Evolutionary conservation across 2,329 filamentous ascomycete genomes (phyloP), one percentile per base, ranked within the genome.

Genomic region (Acarospora socialis): DNA sequence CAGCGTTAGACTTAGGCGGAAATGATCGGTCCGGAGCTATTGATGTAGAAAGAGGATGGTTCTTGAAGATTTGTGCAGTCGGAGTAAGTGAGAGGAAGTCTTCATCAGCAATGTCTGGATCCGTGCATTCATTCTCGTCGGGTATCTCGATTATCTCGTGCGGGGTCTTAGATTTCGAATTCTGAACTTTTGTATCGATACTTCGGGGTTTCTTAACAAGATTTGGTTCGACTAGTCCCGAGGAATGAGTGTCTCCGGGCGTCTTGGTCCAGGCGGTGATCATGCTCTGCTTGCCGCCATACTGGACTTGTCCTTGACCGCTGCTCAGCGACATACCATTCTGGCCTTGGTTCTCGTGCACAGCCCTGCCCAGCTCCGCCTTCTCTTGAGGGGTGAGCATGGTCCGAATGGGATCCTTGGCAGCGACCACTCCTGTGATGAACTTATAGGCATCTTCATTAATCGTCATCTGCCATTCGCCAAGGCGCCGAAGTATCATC

Each of bases 361-460:
- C 51, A 12, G 71, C 68, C 32, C 67, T 57, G 32, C 71, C 64
- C 30, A 95, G 63, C 55, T 93, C 81, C 7, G 86, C 87, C 43
- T 86, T 83, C 50, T 95, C 84, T 35, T 79, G 75, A 21, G 72
- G 70, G 8, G 70, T 81, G 43, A 95, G 59, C 45, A 92, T 93
- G 2, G 86, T 92, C 46, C 30, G 28, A 12, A 13, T 32, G 71
- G 77, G 42, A 77, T 69, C 13, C 65, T 57, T 39, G 69, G 53
- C 67, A 49, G 63, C 57, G 50, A 71, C 65, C 32, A 63, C 56
- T 21, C 66, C 59, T 36, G 66, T 65, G 38, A 70, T 72, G 34
- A 80, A 61, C 15, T 47, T 62, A 37, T 81, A 73, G 21, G 76
- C 74, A 46, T 76, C 73, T 9, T 68, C 52, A 21, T 74, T 70